These are phyloP conservation scores for Trametes cinnabarina DNA, from an alignment of 768 basidiomycete species.

Conservation along the genomic window DNA sequence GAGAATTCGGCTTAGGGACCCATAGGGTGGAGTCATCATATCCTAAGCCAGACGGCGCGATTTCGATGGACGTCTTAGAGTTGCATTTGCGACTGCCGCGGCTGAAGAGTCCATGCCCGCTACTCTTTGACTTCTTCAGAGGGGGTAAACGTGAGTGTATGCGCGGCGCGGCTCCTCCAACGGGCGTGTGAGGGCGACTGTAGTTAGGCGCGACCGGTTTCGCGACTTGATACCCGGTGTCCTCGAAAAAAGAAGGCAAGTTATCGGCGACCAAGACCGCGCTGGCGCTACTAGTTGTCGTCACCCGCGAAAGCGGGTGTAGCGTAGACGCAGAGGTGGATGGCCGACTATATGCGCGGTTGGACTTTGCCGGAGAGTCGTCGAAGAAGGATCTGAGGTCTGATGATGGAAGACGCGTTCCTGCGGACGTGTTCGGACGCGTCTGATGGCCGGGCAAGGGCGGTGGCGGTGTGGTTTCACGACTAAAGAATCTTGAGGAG, in stretches of 20 bases:
- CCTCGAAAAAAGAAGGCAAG: slow-evolving; percentile 22
- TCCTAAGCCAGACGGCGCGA: slow-evolving; percentile 4
- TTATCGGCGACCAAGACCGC: not conserved
- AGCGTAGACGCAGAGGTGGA: slow-evolving; percentile 7
- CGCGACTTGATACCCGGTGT: slow-evolving; percentile 10
- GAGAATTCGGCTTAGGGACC: not conserved
- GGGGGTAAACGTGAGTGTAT: slow-evolving; percentile 20
- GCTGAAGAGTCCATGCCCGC: slow-evolving; percentile 7
- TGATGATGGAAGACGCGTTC: not conserved
- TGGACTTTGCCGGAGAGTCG: slow-evolving; percentile 6
- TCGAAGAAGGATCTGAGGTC: slow-evolving; percentile 20
- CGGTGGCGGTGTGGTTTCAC: slow-evolving; percentile 10
- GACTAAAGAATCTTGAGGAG: slow-evolving; percentile 13
- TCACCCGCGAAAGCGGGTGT: slow-evolving; percentile 5
- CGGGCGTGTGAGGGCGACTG: slow-evolving; percentile 17
- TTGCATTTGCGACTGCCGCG: not conserved
- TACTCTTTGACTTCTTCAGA: slow-evolving; percentile 19
- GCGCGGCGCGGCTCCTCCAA: not conserved
- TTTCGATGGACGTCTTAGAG: not conserved
- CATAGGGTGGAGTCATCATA: not conserved
- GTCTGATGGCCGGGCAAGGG: not conserved
- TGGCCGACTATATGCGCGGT: slow-evolving; percentile 16
- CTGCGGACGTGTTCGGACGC: slow-evolving; percentile 11
- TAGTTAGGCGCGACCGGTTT: slow-evolving; percentile 15
- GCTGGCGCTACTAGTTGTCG: slow-evolving; percentile 1